A percentile compares a stretch with the other conserved stretches of the same genome.
Evolutionary conservation across 176 grass and related monocot genomes (phyloP).

Genomic region (Musa troglodytarum): DNA sequence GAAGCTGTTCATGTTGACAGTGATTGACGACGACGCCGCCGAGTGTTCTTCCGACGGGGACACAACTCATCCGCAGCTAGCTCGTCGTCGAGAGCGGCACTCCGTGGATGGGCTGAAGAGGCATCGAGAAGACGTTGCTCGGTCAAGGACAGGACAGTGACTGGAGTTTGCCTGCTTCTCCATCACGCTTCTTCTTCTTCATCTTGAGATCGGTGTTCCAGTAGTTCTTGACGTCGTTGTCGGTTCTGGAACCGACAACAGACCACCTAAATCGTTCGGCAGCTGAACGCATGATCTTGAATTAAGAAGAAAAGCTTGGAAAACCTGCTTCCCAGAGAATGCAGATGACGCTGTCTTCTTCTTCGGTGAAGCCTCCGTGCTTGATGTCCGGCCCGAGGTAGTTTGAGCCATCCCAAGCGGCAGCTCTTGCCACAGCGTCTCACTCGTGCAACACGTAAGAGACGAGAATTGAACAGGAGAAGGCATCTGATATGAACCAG

Average conservation of each 20-base stretch:
- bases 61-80: neutral
- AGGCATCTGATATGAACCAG: no score
- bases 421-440: slow-evolving; percentile 83
- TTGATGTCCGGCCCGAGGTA: slow-evolving; percentile 70
- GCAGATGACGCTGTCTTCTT: slow-evolving; percentile 62
- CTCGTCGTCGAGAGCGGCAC: neutral
- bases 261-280: no score
- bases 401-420: slow-evolving; percentile 75
- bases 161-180: no score
- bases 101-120: neutral
- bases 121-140: neutral
- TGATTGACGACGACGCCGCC: neutral
- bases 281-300: neutral
- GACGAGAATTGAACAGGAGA: no score
- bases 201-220: no score
- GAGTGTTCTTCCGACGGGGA: neutral
- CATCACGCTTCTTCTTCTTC: no score
- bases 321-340: slow-evolving; percentile 69
- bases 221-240: no score
- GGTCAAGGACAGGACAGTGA: no score
- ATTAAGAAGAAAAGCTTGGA: neutral
- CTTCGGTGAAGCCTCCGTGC: slow-evolving; percentile 73
- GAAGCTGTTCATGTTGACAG: neutral
- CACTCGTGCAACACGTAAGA: slow-evolving; percentile 6
- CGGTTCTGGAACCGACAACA: no score